These are phyloP conservation scores for Funneliformis mosseae DNA, from an alignment of 192 early-diverging fungal species.

Conservation along the genomic window DNA sequence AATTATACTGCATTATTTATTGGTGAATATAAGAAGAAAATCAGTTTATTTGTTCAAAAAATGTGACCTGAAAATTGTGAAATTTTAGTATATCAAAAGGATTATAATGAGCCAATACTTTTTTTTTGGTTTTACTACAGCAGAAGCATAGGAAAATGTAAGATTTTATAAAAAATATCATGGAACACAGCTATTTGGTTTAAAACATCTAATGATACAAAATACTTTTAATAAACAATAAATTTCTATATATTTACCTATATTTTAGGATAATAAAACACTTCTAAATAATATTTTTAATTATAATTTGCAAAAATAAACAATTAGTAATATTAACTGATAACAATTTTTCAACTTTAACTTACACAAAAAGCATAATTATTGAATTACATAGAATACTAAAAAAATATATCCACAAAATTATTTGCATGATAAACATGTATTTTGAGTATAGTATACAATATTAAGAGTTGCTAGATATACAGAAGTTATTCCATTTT, in stretches of 20 bases:
- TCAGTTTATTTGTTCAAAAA: background rate
- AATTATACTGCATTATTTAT: background rate
- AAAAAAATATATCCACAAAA: background rate
- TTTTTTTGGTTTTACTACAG: background rate
- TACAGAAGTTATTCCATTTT: too few relatives aligned
- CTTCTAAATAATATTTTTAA: background rate
- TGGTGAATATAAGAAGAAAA: background rate
- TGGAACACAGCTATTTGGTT: background rate
- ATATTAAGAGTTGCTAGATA: too few relatives aligned
- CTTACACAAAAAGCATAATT: background rate
- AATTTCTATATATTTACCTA: background rate
- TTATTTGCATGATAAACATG: background rate
- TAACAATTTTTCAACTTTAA: background rate
- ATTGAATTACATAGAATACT: background rate
- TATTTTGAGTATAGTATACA: background rate
- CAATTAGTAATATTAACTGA: background rate
- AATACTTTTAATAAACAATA: background rate
- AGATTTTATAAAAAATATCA: background rate
- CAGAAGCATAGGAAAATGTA: background rate
- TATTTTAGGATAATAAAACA: background rate
- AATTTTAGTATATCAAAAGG: background rate
- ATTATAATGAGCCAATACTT: background rate
- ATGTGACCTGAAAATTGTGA: background rate
- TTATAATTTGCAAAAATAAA: background rate
- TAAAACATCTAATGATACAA: background rate